Evolutionary conservation across 768 basidiomycete genomes (phyloP).

Genomic region (Collybia sp.): DNA sequence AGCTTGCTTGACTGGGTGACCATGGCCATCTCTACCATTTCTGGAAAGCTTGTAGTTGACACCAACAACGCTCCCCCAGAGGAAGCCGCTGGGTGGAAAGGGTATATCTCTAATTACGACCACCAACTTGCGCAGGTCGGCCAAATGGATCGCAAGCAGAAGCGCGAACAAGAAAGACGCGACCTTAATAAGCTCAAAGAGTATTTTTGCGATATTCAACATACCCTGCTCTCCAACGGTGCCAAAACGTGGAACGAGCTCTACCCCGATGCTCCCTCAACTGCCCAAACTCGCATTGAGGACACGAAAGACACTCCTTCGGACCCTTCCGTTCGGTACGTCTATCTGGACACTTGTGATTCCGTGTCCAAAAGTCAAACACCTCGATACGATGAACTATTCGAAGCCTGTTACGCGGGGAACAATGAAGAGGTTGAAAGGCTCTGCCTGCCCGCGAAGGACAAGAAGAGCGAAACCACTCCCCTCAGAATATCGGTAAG

Average conservation of each 20-base stretch:
- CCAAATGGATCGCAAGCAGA: not conserved
- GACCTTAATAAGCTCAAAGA: constrained; percentile 19
- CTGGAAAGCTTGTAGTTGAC: constrained; percentile 13
- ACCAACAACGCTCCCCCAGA: not conserved
- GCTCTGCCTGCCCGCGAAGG: constrained; percentile 45
- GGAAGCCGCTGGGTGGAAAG: constrained; percentile 6
- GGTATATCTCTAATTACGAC: not conserved
- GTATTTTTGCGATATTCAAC: constrained; percentile 30
- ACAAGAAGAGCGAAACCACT: constrained; percentile 13
- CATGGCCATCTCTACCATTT: constrained; percentile 18
- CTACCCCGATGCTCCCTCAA: constrained; percentile 20
- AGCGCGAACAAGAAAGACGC: constrained; percentile 2
- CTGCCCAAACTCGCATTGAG: not conserved
- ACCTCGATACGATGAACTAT: constrained; percentile 46
- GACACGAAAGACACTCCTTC: not conserved
- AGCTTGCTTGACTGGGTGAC: constrained; percentile 36
- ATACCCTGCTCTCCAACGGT: constrained; percentile 22
- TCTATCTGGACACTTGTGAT: too few relatives aligned
- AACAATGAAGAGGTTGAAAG: constrained; percentile 45
- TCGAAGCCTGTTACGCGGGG: constrained; percentile 50
- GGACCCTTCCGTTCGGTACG: not conserved
- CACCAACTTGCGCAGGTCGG: not conserved
- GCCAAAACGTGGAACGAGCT: constrained; percentile 41
- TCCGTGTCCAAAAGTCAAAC: constrained; percentile 27
- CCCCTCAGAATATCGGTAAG: constrained; percentile 43